phyloP scores from a whole-genome alignment of 148 eudicot genomes.

The Vaccinium darrowii region DNA sequence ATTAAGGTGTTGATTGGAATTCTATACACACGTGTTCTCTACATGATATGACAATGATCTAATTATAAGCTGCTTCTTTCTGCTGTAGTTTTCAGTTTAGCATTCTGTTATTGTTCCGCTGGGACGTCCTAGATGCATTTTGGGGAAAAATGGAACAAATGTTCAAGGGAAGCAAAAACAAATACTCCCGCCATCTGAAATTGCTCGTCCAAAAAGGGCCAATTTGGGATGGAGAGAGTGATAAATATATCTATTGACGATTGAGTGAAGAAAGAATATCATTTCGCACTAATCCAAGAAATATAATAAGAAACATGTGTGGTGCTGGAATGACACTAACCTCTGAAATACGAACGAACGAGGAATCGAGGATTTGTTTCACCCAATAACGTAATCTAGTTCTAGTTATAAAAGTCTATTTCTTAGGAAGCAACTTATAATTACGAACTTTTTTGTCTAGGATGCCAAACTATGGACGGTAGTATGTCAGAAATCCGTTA shows the following conservation, averaged over 20 bases:
- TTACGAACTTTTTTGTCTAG: not conserved
- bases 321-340: not conserved
- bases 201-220: no score
- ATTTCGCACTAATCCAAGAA: not conserved
- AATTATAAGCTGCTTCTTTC: not conserved
- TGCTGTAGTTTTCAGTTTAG: not conserved
- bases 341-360: not conserved
- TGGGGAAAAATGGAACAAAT: not conserved
- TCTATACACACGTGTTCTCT: not conserved
- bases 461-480: not conserved
- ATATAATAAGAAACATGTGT: not conserved
- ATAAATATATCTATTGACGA: not conserved
- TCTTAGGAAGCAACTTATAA: not conserved
- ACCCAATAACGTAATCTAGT: not conserved
- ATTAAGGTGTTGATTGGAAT: not conserved
- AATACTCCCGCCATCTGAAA: not conserved
- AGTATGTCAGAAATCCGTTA: not conserved
- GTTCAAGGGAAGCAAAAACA: not conserved
- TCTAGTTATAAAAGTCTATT: not conserved
- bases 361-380: not conserved
- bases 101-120: not conserved
- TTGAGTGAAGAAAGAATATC: not conserved
- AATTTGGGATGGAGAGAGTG: no score
- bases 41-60: not conserved
- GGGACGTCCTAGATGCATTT: not conserved